Conservation (phyloP, 768 basidiomycete genomes). For the Leccinum broughii region DNA sequence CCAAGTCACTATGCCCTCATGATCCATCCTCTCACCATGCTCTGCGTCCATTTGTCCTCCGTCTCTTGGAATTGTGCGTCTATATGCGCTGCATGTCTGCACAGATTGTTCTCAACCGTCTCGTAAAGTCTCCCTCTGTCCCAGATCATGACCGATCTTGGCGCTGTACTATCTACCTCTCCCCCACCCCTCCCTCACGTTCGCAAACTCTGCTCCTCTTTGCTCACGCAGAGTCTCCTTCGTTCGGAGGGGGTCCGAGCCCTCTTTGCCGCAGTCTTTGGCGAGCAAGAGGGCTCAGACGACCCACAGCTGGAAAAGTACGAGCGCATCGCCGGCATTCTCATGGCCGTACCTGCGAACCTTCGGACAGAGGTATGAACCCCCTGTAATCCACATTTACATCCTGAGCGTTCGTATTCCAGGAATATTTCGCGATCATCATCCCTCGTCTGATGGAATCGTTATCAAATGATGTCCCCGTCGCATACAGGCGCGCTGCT, state of each 20-base stretch:
- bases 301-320: slow-evolving; percentile 66
- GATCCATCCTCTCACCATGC: slow-evolving; percentile 43
- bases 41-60: slow-evolving; percentile 52
- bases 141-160: slow-evolving; percentile 66
- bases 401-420: slow-evolving; percentile 1
- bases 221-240: slow-evolving; percentile 70
- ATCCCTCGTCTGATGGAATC: slow-evolving; percentile 56
- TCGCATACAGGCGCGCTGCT: slow-evolving; percentile 56
- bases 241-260: slow-evolving; percentile 71
- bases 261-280: slow-evolving; percentile 67
- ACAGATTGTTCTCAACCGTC: slow-evolving; percentile 11
- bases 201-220: slow-evolving; percentile 55
- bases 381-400: slow-evolving; percentile 1
- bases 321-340: slow-evolving; percentile 65
- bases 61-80: slow-evolving; percentile 64
- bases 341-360: slow-evolving; percentile 61
- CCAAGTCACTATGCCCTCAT: slow-evolving; percentile 46
- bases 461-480: slow-evolving; percentile 38
- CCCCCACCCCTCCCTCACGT: slow-evolving; percentile 49
- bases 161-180: slow-evolving; percentile 50
- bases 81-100: slow-evolving; percentile 15
- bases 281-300: slow-evolving; percentile 53
- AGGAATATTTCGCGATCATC: slow-evolving; percentile 65
- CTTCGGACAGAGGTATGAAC: slow-evolving; percentile 54
- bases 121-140: slow-evolving; percentile 55